Evolutionary conservation across 805 yeast genomes (phyloP).

Genomic region (Ogataea angusta): DNA sequence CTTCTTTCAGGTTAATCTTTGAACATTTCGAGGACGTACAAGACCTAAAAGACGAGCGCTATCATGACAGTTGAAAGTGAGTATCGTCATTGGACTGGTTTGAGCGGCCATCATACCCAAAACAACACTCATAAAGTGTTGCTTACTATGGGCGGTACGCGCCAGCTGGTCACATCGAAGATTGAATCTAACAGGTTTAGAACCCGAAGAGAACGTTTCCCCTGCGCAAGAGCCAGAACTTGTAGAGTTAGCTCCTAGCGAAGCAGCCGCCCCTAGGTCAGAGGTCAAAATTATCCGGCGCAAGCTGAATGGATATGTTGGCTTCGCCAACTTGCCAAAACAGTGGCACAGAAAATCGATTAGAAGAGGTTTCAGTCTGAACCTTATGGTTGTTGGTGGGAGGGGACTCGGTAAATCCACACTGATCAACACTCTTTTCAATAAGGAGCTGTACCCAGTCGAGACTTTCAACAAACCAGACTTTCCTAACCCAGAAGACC

Average conservation of each 20-base stretch:
- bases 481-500: conserved; percentile 43
- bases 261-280: conserved; percentile 9
- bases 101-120: neutral
- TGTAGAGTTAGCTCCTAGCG: conserved; percentile 4
- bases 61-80: conserved; percentile 25
- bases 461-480: conserved; percentile 21
- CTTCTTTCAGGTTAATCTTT: conserved; percentile 5
- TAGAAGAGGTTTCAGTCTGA: conserved; percentile 84
- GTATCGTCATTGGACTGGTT: conserved; percentile 4
- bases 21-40: neutral
- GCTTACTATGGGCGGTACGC: conserved; percentile 9
- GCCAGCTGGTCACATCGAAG: conserved; percentile 10
- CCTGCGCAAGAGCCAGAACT: conserved; percentile 7
- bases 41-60: conserved; percentile 1
- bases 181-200: conserved; percentile 4
- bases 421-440: conserved; percentile 84
- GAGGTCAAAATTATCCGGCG: conserved; percentile 69
- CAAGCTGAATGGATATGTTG: conserved; percentile 88
- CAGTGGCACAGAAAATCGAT: conserved; percentile 97
- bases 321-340: conserved; percentile 95
- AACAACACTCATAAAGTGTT: neutral
- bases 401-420: conserved; percentile 92
- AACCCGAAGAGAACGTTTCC: conserved; percentile 10
- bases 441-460: conserved; percentile 51
- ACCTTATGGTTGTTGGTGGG: conserved; percentile 88